phyloP scores from a whole-genome alignment of 805 yeast genomes.

The Nakazawaea sp. region DNA sequence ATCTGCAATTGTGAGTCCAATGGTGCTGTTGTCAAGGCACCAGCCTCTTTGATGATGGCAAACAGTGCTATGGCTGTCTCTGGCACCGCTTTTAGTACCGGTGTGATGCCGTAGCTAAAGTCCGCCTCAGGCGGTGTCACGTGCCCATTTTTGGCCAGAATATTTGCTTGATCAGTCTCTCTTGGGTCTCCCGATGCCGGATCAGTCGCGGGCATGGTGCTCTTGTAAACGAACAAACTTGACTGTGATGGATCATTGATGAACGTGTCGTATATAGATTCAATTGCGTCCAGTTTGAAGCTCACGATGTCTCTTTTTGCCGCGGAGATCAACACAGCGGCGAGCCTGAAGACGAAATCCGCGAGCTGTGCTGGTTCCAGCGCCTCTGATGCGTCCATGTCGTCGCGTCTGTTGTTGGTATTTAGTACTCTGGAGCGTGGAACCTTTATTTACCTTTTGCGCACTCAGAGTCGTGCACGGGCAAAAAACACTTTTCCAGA shows the following conservation, averaged over 20 bases:
- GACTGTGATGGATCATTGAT: conserved; percentile 15
- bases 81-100: background rate
- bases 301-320: conserved; percentile 17
- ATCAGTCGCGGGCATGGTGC: too few relatives aligned
- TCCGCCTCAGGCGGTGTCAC: background rate
- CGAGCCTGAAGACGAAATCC: conserved; percentile 21
- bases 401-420: too few relatives aligned
- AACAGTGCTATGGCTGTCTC: conserved; percentile 14
- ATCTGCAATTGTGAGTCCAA: conserved; percentile 27
- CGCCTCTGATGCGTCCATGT: too few relatives aligned
- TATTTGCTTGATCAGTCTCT: too few relatives aligned
- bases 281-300: conserved; percentile 18
- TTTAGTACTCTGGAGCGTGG: too few relatives aligned
- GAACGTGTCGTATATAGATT: conserved; percentile 14
- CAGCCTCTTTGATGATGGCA: conserved; percentile 37
- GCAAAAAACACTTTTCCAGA: too few relatives aligned
- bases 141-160: too few relatives aligned
- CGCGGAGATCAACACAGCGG: conserved; percentile 23
- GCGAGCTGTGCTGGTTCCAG: background rate
- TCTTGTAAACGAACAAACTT: conserved; percentile 17
- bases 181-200: too few relatives aligned
- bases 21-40: conserved; percentile 18
- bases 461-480: too few relatives aligned
- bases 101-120: too few relatives aligned
- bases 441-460: too few relatives aligned